Conservation (phyloP, 495 filamentous ascomycete genomes). For the Coniosporium apollinis region DNA sequence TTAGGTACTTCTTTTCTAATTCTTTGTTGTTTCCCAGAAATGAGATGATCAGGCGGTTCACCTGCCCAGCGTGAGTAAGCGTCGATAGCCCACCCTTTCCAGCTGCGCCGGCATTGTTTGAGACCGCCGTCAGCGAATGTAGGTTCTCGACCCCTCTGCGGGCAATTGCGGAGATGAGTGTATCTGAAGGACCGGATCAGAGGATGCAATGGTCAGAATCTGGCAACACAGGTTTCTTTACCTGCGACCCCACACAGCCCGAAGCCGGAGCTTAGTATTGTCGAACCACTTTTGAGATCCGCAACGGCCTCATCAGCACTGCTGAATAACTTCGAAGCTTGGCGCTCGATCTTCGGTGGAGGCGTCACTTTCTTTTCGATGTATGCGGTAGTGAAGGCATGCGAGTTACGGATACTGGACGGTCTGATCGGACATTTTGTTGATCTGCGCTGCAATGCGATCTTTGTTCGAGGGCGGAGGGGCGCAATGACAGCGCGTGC, state of each 20-base stretch:
- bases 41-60: constrained; percentile 41
- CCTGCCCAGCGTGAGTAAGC: constrained; percentile 35
- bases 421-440: no score
- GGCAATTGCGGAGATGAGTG: constrained; percentile 19
- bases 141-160: constrained; percentile 15
- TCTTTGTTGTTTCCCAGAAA: constrained; percentile 47
- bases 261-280: constrained; percentile 42
- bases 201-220: no score
- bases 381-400: no score
- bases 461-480: no score
- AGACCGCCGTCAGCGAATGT: constrained; percentile 39
- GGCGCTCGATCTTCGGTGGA: constrained; percentile 19
- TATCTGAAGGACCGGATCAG: no score
- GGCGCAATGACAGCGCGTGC: no score
- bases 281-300: constrained; percentile 40
- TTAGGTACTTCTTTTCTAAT: constrained; percentile 46
- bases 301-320: constrained; percentile 43
- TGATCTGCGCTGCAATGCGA: no score
- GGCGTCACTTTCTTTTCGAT: constrained; percentile 1
- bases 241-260: constrained; percentile 44
- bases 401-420: no score
- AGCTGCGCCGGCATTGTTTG: constrained; percentile 46
- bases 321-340: constrained; percentile 35
- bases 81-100: constrained; percentile 35
- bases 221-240: no score